Evolutionary conservation across 108 stramenopile species (phyloP).

Genomic region (Discostella pseudostelligera): DNA sequence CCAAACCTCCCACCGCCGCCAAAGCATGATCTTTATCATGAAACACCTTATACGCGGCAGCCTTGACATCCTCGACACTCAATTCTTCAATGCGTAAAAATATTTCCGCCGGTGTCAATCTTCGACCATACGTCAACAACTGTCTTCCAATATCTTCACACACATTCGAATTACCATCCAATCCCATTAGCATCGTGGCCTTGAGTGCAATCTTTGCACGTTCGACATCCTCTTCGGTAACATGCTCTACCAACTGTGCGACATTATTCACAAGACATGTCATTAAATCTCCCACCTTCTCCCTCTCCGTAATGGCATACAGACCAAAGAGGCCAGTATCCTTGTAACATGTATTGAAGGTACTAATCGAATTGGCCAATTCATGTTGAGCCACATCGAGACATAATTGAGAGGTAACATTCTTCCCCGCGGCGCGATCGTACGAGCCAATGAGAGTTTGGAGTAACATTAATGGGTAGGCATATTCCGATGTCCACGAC

Average conservation of each 20-base stretch:
- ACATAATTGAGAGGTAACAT: conserved; percentile 86
- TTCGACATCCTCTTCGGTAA: conserved; percentile 91
- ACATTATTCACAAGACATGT: conserved; percentile 86
- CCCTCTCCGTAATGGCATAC: conserved; percentile 93
- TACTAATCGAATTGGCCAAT: conserved; percentile 87
- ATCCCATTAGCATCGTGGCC: conserved; percentile 96
- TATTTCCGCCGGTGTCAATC: conserved; percentile 97
- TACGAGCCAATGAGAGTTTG: conserved; percentile 96
- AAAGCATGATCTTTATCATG: conserved; percentile 98
- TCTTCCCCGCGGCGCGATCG: conserved; percentile 92
- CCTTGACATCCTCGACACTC: conserved; percentile 84
- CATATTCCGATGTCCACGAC: conserved; percentile 96
- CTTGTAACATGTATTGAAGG: conserved; percentile 99
- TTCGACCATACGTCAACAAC: conserved; percentile 96
- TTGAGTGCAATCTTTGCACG: conserved; percentile 96
- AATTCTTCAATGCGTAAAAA: conserved; percentile 96
- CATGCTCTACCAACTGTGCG: conserved; percentile 87
- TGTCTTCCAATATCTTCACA: conserved; percentile 99
- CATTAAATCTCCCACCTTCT: conserved; percentile 88
- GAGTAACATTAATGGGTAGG: conserved; percentile 98
- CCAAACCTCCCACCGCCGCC: conserved; percentile 96
- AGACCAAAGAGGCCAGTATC: conserved; percentile 98
- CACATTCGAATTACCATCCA: conserved; percentile 94
- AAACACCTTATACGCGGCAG: conserved; percentile 90
- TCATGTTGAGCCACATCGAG: conserved; percentile 90